Base-by-base conservation (phyloP, 2,329 filamentous ascomycete species). In the Akanthomyces lecanii region DNA sequence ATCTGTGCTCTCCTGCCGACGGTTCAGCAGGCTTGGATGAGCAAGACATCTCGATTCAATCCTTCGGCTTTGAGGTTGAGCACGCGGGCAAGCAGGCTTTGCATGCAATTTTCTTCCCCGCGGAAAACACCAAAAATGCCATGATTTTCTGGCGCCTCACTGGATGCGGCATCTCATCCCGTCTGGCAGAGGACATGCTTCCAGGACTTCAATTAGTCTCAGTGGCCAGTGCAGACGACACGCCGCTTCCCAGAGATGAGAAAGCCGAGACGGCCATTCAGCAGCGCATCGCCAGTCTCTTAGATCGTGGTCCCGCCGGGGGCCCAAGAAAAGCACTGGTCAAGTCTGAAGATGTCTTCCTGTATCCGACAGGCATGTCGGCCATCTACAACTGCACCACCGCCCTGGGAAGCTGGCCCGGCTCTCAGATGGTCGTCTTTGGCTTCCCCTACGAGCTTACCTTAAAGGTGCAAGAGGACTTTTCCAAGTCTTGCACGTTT, bases 281-380 rank as follows among this genome's bases (percentile, higher is more conserved):
- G 16, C 36, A 55, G 36, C 52, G 52, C 14, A 40, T 55, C 7
- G 52, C 52, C 23, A 18, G 36, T 12, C 38, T 55, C 3, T 21
- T 55, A 0, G 52, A 55, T 23, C 52, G 52, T 7, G 52, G 38
- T 2, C 52, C 52, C 4, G 38, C 44, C 1, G 52, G 36, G 2
- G 52, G 52, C 63, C 67, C n/a, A 52, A 66, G 12, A 67, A 70
- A 14, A 66, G 71, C n/a, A 68, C 65, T 33, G 67, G 71, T 53
- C 55, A 60, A 62, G 4, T 42, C 70, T 1, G 54, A 52, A 3
- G 82, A 86, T 64, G 77, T 86, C 1, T 84, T 77, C 56, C 72
- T 86, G 23, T 85, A 81, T 67, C 77, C 78, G 5, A 81, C 81
- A 0, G 83, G 83, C 30, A 86, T 86, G 82, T 78, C 78, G 0